phyloP scores from a whole-genome alignment of 2,329 filamentous ascomycete genomes.

The Aspergillus brunneoviolaceus region DNA sequence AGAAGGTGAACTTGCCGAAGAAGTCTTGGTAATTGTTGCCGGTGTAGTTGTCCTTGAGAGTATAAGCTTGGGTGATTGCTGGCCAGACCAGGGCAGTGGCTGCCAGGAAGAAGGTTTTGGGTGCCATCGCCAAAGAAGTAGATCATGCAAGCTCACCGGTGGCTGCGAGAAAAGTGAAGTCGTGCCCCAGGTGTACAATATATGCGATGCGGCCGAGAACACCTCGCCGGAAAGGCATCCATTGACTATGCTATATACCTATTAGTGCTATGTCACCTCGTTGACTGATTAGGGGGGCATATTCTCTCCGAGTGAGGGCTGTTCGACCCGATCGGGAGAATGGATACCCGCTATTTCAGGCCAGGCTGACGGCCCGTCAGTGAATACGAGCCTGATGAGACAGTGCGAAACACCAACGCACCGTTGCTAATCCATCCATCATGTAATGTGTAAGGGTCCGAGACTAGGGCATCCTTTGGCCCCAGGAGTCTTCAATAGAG shows the following conservation, averaged over 20 bases:
- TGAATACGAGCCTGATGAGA: neutral
- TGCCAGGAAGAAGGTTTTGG: neutral
- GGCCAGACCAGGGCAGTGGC: too few relatives aligned
- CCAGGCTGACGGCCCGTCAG: too few relatives aligned
- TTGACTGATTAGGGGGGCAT: too few relatives aligned
- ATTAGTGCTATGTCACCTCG: too few relatives aligned
- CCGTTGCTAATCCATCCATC: neutral
- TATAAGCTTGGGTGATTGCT: too few relatives aligned
- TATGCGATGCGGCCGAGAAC: neutral
- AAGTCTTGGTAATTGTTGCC: too few relatives aligned
- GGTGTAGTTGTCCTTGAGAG: too few relatives aligned
- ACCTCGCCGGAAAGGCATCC: neutral
- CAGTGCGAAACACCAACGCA: neutral
- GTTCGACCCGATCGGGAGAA: neutral
- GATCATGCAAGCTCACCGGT: too few relatives aligned
- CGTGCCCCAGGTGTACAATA: too few relatives aligned
- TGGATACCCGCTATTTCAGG: too few relatives aligned
- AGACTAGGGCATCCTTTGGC: neutral
- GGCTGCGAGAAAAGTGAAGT: neutral
- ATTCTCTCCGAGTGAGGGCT: too few relatives aligned
- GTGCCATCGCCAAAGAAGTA: neutral
- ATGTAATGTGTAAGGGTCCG: neutral
- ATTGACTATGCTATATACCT: neutral
- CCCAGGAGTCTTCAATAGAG: neutral
- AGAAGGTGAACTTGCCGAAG: too few relatives aligned